Evolutionary conservation across 1,284 basidiomycete genomes (phyloP).

Genomic region (Ganoderma leucocontextum): DNA sequence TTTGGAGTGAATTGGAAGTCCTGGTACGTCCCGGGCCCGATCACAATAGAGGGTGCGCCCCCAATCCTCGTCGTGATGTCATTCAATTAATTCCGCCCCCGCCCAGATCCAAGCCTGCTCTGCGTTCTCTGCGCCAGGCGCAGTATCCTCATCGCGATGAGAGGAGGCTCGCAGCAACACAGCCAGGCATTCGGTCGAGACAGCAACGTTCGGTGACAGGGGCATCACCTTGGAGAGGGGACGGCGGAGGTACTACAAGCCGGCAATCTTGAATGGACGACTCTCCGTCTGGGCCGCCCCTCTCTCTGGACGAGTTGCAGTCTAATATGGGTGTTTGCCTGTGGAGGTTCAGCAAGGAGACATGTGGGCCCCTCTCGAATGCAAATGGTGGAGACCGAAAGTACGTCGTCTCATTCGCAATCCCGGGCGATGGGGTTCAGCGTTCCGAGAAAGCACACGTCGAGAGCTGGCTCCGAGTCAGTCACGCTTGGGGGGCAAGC

Average conservation of each 20-base stretch:
- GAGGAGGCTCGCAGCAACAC: not conserved
- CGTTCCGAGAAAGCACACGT: not conserved
- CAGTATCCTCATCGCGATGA: not conserved
- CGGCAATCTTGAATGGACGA: not conserved
- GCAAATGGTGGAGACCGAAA: not conserved
- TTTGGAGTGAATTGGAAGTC: not conserved
- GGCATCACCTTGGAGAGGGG: not conserved
- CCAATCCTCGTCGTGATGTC: not conserved
- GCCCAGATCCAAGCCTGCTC: not conserved
- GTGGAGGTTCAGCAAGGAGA: not conserved
- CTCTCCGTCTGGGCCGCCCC: not conserved
- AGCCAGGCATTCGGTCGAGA: not conserved
- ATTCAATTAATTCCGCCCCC: not conserved
- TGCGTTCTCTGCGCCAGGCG: not conserved
- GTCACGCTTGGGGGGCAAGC: not conserved
- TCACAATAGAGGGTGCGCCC: not conserved
- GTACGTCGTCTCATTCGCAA: not conserved
- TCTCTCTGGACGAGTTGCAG: not conserved
- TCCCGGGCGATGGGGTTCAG: not conserved
- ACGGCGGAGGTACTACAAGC: not conserved
- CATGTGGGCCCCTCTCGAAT: not conserved
- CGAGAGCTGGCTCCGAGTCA: not conserved
- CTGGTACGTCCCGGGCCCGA: not conserved
- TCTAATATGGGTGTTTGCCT: not conserved
- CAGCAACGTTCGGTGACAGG: not conserved